These are phyloP conservation scores for Boletus pseudopeckii DNA, from an alignment of 768 basidiomycete species.

Conservation along the genomic window DNA sequence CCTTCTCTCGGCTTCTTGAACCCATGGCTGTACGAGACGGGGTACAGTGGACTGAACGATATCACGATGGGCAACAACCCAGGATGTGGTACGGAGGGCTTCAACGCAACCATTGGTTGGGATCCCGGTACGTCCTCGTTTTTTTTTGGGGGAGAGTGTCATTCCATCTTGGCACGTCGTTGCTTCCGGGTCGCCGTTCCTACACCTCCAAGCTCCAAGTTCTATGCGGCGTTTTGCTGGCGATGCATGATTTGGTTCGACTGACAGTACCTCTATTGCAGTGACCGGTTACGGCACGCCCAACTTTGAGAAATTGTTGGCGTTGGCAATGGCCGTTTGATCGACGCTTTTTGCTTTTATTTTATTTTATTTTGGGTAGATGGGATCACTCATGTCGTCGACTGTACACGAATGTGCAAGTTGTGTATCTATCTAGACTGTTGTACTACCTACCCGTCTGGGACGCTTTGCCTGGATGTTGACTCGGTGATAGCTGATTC, in stretches of 20 bases:
- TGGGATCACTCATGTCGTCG: no score
- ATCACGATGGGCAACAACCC: slow-evolving; percentile 55
- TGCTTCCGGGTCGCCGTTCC: neutral
- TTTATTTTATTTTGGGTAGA: no score
- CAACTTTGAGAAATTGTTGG: slow-evolving; percentile 45
- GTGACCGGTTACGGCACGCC: slow-evolving; percentile 58
- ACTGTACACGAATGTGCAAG: no score
- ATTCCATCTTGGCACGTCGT: neutral
- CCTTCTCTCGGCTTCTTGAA: slow-evolving; percentile 64
- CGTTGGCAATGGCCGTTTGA: slow-evolving; percentile 30
- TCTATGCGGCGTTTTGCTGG: neutral
- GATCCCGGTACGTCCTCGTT: slow-evolving; percentile 46
- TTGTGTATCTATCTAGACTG: no score
- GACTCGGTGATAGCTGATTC: no score
- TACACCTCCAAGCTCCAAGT: neutral
- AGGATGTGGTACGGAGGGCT: slow-evolving; percentile 62
- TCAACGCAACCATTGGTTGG: slow-evolving; percentile 60
- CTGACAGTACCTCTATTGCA: slow-evolving; percentile 9
- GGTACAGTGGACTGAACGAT: slow-evolving; percentile 45
- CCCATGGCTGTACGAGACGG: slow-evolving; percentile 50
- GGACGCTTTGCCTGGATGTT: no score
- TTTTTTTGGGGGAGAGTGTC: no score
- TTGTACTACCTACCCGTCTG: no score
- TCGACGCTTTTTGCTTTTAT: no score
- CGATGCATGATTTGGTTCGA: neutral